Conservation (phyloP, 345 rosid genomes). For the Microcos paniculata region DNA sequence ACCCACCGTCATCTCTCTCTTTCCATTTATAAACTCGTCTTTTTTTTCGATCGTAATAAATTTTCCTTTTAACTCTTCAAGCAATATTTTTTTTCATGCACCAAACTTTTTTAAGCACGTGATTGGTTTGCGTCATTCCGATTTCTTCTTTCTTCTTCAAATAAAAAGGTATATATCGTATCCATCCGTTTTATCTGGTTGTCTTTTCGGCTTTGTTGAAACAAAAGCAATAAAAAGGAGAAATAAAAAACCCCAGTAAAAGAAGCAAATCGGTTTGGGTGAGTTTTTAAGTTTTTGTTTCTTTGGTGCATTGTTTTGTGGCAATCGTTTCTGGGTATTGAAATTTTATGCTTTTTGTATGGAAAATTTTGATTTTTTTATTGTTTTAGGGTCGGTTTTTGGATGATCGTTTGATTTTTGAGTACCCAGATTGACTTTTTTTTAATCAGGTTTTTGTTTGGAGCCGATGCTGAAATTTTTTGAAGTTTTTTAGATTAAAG, state of each 20-base stretch:
- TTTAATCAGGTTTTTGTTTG: slow-evolving; percentile 6
- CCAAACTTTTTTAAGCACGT: slow-evolving; percentile 1
- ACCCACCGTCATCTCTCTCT: slow-evolving; percentile 28
- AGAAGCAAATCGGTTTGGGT: slow-evolving; percentile 13
- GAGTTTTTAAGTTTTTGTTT: slow-evolving; percentile 4
- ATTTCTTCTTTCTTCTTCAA: neutral
- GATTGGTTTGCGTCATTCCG: slow-evolving; percentile 10
- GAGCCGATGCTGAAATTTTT: neutral
- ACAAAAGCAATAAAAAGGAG: neutral
- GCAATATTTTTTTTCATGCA: neutral
- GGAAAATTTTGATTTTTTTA: neutral
- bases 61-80: neutral
- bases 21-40: neutral
- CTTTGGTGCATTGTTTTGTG: slow-evolving; percentile 26
- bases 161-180: slow-evolving; percentile 10
- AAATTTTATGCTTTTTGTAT: neutral
- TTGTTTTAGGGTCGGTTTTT: neutral
- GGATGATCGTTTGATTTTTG: slow-evolving; percentile 18
- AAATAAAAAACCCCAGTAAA: neutral
- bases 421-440: slow-evolving; percentile 2
- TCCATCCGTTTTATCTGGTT: slow-evolving; percentile 5
- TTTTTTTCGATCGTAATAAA: neutral
- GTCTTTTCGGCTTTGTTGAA: slow-evolving; percentile 1
- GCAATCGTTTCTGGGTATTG: slow-evolving; percentile 23
- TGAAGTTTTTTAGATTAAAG: neutral